Evolutionary conservation across 441 rosid species (phyloP).

Genomic region (Macaranga tanarius): DNA sequence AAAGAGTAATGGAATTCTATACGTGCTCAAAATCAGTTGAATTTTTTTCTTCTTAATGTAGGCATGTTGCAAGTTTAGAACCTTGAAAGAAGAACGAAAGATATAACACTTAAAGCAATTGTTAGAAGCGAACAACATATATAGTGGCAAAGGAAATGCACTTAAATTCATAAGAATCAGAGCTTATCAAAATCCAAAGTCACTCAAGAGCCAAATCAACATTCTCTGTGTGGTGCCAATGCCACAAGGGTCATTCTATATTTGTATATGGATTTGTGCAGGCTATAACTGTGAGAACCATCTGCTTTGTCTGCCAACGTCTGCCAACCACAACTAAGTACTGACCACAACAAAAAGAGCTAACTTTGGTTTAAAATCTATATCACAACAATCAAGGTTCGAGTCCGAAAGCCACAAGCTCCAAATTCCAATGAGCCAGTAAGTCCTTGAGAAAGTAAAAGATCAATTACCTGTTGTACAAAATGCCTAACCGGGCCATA

Average conservation of each 20-base stretch:
- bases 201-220: background rate
- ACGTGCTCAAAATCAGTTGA: too few relatives aligned
- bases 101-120: background rate
- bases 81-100: too few relatives aligned
- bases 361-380: conserved; percentile 6
- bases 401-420: conserved; percentile 1
- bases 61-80: too few relatives aligned
- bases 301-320: background rate
- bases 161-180: background rate
- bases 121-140: background rate
- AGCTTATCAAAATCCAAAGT: background rate
- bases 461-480: conserved; percentile 14
- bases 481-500: conserved; percentile 6
- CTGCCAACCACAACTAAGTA: background rate
- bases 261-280: background rate
- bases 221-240: background rate
- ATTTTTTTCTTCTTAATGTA: too few relatives aligned
- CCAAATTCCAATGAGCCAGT: conserved; percentile 9
- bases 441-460: conserved; percentile 8
- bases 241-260: background rate
- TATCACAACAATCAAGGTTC: conserved; percentile 11
- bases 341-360: background rate
- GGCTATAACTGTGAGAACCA: background rate
- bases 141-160: too few relatives aligned
- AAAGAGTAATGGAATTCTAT: too few relatives aligned